Conservation (phyloP, 352 stramenopile species). For the Phytophthora colocasiae region DNA sequence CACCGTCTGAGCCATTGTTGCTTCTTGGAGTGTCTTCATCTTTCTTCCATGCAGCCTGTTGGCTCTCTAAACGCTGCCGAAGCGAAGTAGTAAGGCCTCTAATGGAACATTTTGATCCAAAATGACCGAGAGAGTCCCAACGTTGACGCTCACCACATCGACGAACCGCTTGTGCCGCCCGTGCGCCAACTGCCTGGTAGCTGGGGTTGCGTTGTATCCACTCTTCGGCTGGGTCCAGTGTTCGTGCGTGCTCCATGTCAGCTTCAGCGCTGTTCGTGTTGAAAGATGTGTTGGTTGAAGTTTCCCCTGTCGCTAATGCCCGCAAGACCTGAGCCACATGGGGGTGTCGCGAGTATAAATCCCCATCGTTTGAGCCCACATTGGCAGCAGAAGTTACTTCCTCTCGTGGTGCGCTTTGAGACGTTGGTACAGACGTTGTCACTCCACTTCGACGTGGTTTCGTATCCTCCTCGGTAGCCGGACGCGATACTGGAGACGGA, state of each 20-base stretch:
- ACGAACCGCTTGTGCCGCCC: conserved; percentile 37
- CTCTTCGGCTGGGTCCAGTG: conserved; percentile 40
- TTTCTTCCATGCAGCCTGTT: conserved; percentile 26
- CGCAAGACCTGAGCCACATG: conserved; percentile 57
- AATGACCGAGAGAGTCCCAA: conserved; percentile 58
- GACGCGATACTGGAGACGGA: not conserved
- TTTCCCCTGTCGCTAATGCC: conserved; percentile 25
- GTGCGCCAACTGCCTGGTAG: conserved; percentile 54
- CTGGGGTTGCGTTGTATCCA: conserved; percentile 55
- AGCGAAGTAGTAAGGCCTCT: conserved; percentile 21
- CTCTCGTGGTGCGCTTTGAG: conserved; percentile 15
- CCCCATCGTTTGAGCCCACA: conserved; percentile 20
- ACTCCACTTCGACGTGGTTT: conserved; percentile 24
- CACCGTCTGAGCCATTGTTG: conserved; percentile 11
- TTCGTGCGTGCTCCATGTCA: conserved; percentile 35
- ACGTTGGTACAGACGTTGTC: conserved; percentile 3
- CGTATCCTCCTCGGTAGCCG: not conserved
- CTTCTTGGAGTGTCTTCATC: conserved; percentile 9
- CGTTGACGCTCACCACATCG: conserved; percentile 40
- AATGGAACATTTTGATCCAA: conserved; percentile 8
- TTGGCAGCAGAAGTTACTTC: conserved; percentile 4
- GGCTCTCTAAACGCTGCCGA: conserved; percentile 31
- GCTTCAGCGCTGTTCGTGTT: conserved; percentile 32
- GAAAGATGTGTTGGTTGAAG: conserved; percentile 1
- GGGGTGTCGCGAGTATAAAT: conserved; percentile 49